Evolutionary conservation across 2,329 filamentous ascomycete genomes (phyloP), one percentile per base, ranked within the genome.

Genomic region (Alternaria hordeiaustralica): DNA sequence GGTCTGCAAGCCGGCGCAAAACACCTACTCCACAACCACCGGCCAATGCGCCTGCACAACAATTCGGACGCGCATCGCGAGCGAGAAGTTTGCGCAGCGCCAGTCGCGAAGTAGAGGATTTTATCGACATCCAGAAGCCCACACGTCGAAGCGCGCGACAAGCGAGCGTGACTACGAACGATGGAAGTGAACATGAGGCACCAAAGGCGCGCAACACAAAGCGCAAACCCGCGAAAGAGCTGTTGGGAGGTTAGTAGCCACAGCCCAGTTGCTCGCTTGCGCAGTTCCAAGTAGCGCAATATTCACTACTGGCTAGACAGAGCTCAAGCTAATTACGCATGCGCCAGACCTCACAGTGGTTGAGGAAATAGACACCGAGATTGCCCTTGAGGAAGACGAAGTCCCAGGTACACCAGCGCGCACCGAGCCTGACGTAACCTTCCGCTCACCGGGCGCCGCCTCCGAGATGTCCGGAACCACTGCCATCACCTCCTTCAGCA

Each of bases 381-480:
- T 75, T 28, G 67, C 56, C 30, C 55, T 73, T 21, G 61, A 72
- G 25, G 63, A 74, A 33, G 65, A 58, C 13, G 50, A 56, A 43
- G 18, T 63, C 10, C 71, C 74, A 21, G 63, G 64, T 28, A 79
- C 75, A 6, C 75, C 76, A n/a, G 45, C 62, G 18, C 66, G 45
- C 33, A 33, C 66, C 5, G 57, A 58, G 23, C 58, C 60, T 50
- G 63, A 66, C 9, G 28, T 62, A 18, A 50, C 60, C 15, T 70
- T 71, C 47, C 74, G 70, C 54, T 81, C 79, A 26, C 78, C 79
- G n/a, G 79, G 77, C 23, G 76, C 72, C 25, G 68, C 70, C 15
- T 84, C 83, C 6, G 79, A 76, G 44, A 80, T 83, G 70, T 84
- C 84, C 5, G 82, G 82, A 13, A 84, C 81, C 3, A 84, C 84